Evolutionary conservation across 371 early-diverging fungal genomes (phyloP), one percentile per base, ranked within the genome.

Genomic region (Umbelopsis sp.): DNA sequence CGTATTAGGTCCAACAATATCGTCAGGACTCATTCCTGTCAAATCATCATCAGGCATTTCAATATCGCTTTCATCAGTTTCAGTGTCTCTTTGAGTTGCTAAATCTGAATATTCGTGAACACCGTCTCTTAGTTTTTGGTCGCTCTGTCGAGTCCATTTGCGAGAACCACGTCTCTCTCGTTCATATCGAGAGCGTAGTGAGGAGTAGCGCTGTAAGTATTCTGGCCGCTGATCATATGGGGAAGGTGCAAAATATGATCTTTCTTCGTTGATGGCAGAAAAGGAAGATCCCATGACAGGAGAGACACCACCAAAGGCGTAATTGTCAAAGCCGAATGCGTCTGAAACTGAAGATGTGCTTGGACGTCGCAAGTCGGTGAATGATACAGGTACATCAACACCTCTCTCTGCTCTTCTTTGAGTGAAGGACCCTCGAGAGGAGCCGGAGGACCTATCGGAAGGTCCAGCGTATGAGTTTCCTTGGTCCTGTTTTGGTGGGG

Each of bases 31-130:
- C 57, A 57, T 57, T 3, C 57, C 57, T 32, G 57, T 35, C 35
- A 57, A 12, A 29, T 57, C 57, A 32, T 57, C 57, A 35, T 57
- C 57, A 16, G 57, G 57, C 57, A 57, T 57, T 35, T 57, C 57
- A n/a, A 57, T 57, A 57, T 57, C 57, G 18, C 57, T 57, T 35
- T 57, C 57, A 29, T 57, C 57, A 35, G 57, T 57, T 57, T 57
- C 57, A 3, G 35, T 57, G 35, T 57, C 57, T 57, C 57, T 24
- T 29, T 57, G 57, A 5, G 10, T 57, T 35, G 35, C 57, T 18
- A 35, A 35, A 16, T 57, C 57, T 35, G 29, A 35, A 29, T 35
- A 35, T 35, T 57, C 57, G 9, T 57, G 57, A 24, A 7, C 35
- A 14, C 57, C 35, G 18, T 57, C 57, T 35, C 35, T 11, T 1